Base-by-base conservation (phyloP, 208 protist species). In the Balamuthia mandrillaris region DNA sequence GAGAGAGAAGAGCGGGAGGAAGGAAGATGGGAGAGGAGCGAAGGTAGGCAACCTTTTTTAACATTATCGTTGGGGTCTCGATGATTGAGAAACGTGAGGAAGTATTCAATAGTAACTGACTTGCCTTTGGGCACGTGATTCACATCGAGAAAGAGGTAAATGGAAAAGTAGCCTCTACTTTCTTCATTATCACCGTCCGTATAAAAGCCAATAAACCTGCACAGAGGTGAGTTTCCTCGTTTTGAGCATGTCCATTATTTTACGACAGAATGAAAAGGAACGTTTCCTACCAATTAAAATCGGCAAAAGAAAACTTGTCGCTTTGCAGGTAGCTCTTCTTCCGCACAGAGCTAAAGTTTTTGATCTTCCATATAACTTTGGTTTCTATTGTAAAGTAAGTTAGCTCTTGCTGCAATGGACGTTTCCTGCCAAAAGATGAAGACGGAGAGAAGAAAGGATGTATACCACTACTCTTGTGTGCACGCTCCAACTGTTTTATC, bases 331-430 rank as follows among this genome's bases (percentile, higher is more conserved):
- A 88, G 42, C 77, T 78, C 49, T 85, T 81, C 72, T 75, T 85
- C 27, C 78, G 72, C 35, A 63, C 41, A 14, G 65, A 51, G 52
- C 39, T 78, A 58, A 82, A 84, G 29, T 88, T 88, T 31, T 88
- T 88, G 21, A 88, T 83, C 52, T 60, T 84, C 86, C 86, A 88
- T 56, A 86, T 78, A 9, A 88, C 51, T 49, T 85, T 88, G 21
- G 42, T 85, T 18, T 79, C 78, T 41, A 37, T n/a, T 18, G 58
- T 39, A 6, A 2, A 39, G 44, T 84, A 3, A 12, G 65, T 31
- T 12, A 31, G 24, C 14, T 44, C 3, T 33, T 27, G n/a, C n/a
- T n/a, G n/a, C n/a, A n/a, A n/a, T n/a, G n/a, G n/a, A n/a, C n/a
- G n/a, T n/a, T n/a, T n/a, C n/a, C n/a, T n/a, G n/a, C n/a, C n/a